phyloP scores from a whole-genome alignment of 495 filamentous ascomycete species.

The Lasiosphaeris hirsuta region DNA sequence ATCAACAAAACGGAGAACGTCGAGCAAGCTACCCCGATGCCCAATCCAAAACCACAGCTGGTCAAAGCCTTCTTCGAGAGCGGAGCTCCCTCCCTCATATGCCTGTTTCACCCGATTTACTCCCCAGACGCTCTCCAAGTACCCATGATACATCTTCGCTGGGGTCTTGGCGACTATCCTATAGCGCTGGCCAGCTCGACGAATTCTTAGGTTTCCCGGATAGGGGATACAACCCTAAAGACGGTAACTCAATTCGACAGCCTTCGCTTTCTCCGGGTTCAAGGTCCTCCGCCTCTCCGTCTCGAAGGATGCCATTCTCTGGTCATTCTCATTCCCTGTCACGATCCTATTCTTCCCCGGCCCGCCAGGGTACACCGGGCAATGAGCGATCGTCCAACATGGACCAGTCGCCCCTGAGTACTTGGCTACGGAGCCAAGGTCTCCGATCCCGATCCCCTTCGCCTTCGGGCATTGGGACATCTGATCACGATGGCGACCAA shows the following conservation, averaged over 20 bases:
- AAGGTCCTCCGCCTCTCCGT: not conserved
- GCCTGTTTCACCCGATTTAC: slow-evolving; percentile 29
- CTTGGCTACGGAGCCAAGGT: slow-evolving; percentile 43
- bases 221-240: slow-evolving; percentile 8
- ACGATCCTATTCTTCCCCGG: slow-evolving; percentile 17
- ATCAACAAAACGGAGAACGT: slow-evolving; percentile 2
- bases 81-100: slow-evolving; percentile 25
- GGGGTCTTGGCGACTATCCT: slow-evolving; percentile 39
- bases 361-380: slow-evolving; percentile 14
- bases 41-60: not conserved
- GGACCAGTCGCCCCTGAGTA: slow-evolving; percentile 36
- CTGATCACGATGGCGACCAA: slow-evolving; percentile 13
- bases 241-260: slow-evolving; percentile 3
- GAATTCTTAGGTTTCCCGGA: slow-evolving; percentile 16
- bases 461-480: not conserved
- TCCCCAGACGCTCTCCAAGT: slow-evolving; percentile 29
- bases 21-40: slow-evolving; percentile 26
- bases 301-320: slow-evolving; percentile 1
- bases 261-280: slow-evolving; percentile 8
- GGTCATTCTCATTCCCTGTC: slow-evolving; percentile 15
- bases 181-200: slow-evolving; percentile 34
- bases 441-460: slow-evolving; percentile 30
- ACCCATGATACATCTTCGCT: slow-evolving; percentile 31
- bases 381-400: slow-evolving; percentile 8
- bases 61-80: slow-evolving; percentile 11